Conservation (phyloP, 2,329 filamentous ascomycete species). For the Monosporascus cannonballus region DNA sequence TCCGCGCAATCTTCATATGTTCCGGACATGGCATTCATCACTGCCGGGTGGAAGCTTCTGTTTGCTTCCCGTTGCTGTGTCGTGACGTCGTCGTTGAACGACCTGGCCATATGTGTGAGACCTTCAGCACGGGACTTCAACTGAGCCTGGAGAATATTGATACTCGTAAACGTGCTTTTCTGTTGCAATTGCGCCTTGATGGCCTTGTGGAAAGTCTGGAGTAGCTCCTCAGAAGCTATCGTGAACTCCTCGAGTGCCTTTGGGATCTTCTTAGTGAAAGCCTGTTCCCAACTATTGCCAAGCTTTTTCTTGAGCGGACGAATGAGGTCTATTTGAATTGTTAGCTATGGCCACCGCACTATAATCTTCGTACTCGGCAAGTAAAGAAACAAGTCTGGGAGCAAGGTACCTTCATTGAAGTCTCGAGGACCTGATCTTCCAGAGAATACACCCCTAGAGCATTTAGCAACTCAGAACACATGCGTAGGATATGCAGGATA, state of each 20-base stretch:
- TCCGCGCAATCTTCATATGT: conserved; percentile 4
- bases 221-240: neutral
- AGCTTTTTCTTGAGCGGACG: conserved; percentile 6
- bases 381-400: neutral
- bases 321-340: conserved; percentile 4
- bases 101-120: conserved; percentile 1
- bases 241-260: conserved; percentile 3
- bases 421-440: conserved; percentile 1
- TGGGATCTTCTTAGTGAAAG: conserved; percentile 10
- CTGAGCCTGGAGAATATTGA: conserved; percentile 7
- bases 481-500: too few species aligned
- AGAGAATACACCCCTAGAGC: conserved; percentile 10
- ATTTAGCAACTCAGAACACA: conserved; percentile 1
- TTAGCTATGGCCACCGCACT: neutral
- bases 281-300: conserved; percentile 5
- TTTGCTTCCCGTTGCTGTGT: conserved; percentile 7
- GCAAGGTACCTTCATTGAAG: conserved; percentile 15
- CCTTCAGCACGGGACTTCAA: conserved; percentile 1
- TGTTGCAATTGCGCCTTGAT: conserved; percentile 2
- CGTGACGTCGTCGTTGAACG: conserved; percentile 1
- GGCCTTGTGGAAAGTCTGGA: conserved; percentile 2
- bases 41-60: conserved; percentile 4
- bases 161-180: neutral
- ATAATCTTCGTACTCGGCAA: neutral
- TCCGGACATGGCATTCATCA: conserved; percentile 3